Percentiles rank a stretch among this genome's conserved stretches.
phyloP scores from a whole-genome alignment of 176 grass and related monocot species.

The Triticum dicoccoides region DNA sequence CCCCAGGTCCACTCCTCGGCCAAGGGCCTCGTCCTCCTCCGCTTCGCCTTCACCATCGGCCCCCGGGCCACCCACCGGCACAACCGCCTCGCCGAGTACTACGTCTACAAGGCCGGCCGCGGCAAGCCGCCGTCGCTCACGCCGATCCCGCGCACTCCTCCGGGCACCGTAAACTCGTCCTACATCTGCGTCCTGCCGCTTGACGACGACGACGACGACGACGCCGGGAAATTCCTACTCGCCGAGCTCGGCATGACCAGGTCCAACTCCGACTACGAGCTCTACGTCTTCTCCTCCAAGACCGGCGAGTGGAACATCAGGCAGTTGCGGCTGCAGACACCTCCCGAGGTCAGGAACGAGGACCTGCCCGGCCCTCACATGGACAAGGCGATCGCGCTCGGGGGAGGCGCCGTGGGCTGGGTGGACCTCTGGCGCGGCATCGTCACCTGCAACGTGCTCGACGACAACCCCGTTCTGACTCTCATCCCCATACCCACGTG shows the following conservation, averaged over 20 bases:
- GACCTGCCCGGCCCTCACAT: not conserved
- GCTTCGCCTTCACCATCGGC: not conserved
- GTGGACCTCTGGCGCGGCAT: not conserved
- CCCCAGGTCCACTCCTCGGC: not conserved
- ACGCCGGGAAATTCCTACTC: not conserved
- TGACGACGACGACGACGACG: not conserved
- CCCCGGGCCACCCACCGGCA: not conserved
- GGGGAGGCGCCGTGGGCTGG: not conserved
- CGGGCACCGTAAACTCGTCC: not conserved
- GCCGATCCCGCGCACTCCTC: not conserved
- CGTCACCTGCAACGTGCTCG: not conserved
- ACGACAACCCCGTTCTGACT: not conserved
- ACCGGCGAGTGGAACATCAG: not conserved
- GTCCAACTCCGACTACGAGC: not conserved
- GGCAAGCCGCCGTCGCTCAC: not conserved
- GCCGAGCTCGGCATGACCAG: not conserved
- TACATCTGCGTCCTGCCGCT: not conserved
- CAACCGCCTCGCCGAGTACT: not conserved
- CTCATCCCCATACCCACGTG: not conserved
- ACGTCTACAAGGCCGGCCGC: not conserved
- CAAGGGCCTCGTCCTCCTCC: constrained; percentile 7
- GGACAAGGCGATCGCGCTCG: not conserved
- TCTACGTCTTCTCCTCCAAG: constrained; percentile 11
- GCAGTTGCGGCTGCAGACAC: not conserved
- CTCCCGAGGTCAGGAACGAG: not conserved